These are phyloP conservation scores for Sporothrix schenckii DNA, from an alignment of 2,329 filamentous ascomycete species.

Conservation along the genomic window DNA sequence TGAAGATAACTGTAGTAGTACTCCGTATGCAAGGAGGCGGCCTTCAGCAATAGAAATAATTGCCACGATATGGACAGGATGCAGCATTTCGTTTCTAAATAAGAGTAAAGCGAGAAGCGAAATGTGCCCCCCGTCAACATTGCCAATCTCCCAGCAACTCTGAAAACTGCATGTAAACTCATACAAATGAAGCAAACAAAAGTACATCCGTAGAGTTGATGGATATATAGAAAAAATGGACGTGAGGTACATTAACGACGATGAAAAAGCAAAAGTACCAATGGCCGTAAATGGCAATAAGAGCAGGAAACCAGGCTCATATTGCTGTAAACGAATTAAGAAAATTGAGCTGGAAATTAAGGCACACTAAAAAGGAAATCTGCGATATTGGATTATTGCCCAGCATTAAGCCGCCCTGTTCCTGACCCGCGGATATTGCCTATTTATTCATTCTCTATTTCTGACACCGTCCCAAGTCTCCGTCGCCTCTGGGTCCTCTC, in stretches of 20 bases:
- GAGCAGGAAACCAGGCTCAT: not conserved
- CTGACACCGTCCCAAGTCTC: conserved; percentile 27
- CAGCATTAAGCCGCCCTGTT: conserved; percentile 20
- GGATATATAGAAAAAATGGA: not conserved
- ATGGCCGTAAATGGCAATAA: conserved; percentile 9
- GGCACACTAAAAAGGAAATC: not conserved
- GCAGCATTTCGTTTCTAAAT: not conserved
- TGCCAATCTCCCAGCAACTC: conserved; percentile 13
- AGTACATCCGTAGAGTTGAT: not conserved
- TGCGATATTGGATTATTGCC: conserved; percentile 11
- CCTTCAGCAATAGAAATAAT: not conserved
- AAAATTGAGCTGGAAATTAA: not conserved
- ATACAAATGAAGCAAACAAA: not conserved
- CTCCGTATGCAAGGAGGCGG: not conserved
- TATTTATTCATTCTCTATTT: not conserved
- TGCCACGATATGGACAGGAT: not conserved
- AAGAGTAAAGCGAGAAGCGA: not conserved
- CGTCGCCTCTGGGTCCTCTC: conserved; percentile 6
- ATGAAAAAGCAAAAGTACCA: not conserved
- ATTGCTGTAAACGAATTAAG: not conserved
- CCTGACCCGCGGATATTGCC: conserved; percentile 18
- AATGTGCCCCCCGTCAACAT: not conserved
- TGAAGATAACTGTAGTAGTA: too few species aligned
- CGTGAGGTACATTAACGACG: not conserved
- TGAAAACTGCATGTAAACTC: not conserved